A percentile compares a stretch with the other conserved stretches of the same genome.
phyloP scores from a whole-genome alignment of 495 filamentous ascomycete genomes.

The Penicillium ucsense region DNA sequence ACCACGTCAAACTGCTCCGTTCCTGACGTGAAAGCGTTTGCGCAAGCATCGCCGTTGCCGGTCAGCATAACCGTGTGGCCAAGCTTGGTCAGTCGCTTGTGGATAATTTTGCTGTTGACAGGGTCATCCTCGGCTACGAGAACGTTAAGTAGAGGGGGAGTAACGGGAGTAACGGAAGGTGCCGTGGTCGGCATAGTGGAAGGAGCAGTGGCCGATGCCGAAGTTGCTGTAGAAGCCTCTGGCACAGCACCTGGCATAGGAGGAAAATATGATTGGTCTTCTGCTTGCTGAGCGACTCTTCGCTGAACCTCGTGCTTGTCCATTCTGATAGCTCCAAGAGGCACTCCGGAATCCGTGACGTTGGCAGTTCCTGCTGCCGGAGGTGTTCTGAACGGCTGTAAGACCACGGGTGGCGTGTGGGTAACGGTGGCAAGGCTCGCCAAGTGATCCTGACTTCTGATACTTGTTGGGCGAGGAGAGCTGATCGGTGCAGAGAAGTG shows the following conservation, averaged over 20 bases:
- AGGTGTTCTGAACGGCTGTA: conserved; percentile 13
- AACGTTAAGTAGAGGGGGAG: conserved; percentile 40
- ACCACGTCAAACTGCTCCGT: conserved; percentile 64
- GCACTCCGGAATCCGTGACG: conserved; percentile 28
- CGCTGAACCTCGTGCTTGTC: conserved; percentile 22
- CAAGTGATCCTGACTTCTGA: conserved; percentile 7
- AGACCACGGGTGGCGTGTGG: conserved; percentile 8
- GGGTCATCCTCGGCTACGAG: conserved; percentile 91
- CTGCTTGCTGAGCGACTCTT: conserved; percentile 1
- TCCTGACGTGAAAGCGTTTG: conserved; percentile 52
- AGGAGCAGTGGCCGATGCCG: neutral
- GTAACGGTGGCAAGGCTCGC: conserved; percentile 18
- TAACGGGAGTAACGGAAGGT: conserved; percentile 5
- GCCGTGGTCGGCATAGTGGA: conserved; percentile 4
- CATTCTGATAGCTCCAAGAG: conserved; percentile 33
- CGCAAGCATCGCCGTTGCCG: conserved; percentile 82
- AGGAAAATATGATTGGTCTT: conserved; percentile 15
- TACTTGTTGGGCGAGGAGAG: neutral
- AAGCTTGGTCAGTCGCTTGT: conserved; percentile 72
- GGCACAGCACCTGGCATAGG: neutral
- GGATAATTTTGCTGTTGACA: conserved; percentile 78
- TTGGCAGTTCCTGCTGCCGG: conserved; percentile 27
- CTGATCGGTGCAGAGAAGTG: conserved; percentile 10
- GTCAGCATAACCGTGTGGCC: conserved; percentile 67
- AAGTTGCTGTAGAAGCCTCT: conserved; percentile 1